These are phyloP conservation scores for Solanum stenotomum DNA, from an alignment of 257 asterid genomes.

Conservation along the genomic window DNA sequence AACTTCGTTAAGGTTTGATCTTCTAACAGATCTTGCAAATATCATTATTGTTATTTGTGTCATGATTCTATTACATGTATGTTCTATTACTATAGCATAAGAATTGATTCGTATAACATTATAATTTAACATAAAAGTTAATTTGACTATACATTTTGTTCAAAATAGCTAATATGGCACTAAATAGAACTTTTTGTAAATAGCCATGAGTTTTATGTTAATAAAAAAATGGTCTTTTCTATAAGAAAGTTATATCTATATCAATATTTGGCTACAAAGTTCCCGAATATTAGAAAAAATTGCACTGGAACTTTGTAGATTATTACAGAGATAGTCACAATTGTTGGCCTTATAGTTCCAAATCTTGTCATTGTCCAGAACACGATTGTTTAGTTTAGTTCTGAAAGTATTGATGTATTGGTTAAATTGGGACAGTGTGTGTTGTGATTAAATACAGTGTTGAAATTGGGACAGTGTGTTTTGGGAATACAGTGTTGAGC, in stretches of 20 bases:
- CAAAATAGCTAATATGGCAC: background rate
- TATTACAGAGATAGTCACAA: background rate
- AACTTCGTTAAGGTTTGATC: slow-evolving; percentile 67
- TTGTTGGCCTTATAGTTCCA: background rate
- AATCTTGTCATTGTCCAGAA: background rate
- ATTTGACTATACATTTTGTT: background rate
- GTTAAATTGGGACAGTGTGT: background rate
- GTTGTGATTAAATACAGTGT: background rate
- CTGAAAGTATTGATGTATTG: too few species aligned
- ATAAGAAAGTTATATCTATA: too few species aligned
- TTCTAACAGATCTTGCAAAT: background rate
- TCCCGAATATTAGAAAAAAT: background rate
- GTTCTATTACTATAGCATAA: background rate
- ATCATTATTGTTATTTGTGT: background rate
- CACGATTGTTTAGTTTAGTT: background rate
- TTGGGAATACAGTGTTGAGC: background rate
- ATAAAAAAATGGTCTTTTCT: too few species aligned
- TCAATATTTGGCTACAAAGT: background rate
- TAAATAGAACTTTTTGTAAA: background rate
- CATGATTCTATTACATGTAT: background rate
- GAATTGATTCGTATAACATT: background rate
- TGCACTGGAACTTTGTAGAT: background rate
- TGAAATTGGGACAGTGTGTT: too few species aligned
- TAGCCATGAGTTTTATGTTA: too few species aligned
- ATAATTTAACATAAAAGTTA: background rate